Evolutionary conservation across 257 asterid genomes (phyloP).

Genomic region (Ehretia macrophylla): DNA sequence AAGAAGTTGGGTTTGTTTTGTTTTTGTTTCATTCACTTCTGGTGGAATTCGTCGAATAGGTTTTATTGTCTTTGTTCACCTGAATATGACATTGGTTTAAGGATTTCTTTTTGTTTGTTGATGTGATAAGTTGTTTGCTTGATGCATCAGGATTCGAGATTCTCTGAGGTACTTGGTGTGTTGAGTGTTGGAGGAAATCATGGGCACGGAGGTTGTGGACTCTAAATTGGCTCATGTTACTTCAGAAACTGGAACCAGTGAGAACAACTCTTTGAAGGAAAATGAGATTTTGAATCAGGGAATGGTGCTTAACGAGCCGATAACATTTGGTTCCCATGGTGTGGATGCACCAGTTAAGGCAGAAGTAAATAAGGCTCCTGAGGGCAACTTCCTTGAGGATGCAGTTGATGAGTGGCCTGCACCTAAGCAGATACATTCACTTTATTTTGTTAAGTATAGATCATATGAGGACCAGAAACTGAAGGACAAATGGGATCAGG

Average conservation of each 20-base stretch:
- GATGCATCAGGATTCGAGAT: conserved; percentile 32
- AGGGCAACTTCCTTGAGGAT: conserved; percentile 54
- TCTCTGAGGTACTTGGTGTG: conserved; percentile 9
- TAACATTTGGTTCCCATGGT: conserved; percentile 39
- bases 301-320: conserved; percentile 20
- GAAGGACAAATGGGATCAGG: conserved; percentile 58
- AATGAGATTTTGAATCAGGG: conserved; percentile 18
- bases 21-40: too few species aligned
- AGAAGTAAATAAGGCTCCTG: conserved; percentile 34
- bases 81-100: background rate
- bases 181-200: conserved; percentile 23
- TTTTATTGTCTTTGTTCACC: too few species aligned
- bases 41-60: too few species aligned
- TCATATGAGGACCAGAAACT: conserved; percentile 29
- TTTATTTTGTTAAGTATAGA: conserved; percentile 31
- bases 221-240: conserved; percentile 31
- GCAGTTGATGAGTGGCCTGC: conserved; percentile 96
- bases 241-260: conserved; percentile 18
- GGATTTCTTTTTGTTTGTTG: background rate
- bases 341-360: conserved; percentile 34
- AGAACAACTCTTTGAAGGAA: conserved; percentile 19
- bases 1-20: too few species aligned
- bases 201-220: conserved; percentile 48
- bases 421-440: conserved; percentile 55
- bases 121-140: background rate